These are phyloP conservation scores for Malus domestica DNA, from an alignment of 306 rosid species.

Conservation along the genomic window DNA sequence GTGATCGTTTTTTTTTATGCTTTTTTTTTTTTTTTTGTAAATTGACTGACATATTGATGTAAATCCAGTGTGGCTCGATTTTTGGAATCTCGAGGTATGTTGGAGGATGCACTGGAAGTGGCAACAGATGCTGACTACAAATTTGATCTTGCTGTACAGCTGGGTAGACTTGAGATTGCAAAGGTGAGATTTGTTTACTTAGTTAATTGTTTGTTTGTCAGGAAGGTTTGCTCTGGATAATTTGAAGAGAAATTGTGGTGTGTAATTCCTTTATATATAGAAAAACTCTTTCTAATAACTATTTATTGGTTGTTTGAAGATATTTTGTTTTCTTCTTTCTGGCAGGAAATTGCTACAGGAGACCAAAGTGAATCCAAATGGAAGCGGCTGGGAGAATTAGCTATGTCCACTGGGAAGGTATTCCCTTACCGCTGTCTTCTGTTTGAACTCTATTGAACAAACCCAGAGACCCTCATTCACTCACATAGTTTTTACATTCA, in stretches of 20 bases:
- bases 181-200: constrained; percentile 46
- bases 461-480: not conserved
- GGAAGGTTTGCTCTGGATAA: not conserved
- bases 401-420: constrained; percentile 93
- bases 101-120: constrained; percentile 90
- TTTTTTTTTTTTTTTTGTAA: not conserved
- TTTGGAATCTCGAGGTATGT: constrained; percentile 94
- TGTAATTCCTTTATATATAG: not conserved
- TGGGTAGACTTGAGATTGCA: constrained; percentile 89
- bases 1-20: not conserved
- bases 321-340: constrained; percentile 9
- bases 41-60: not conserved
- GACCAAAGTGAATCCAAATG: constrained; percentile 86
- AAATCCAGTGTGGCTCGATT: constrained; percentile 80
- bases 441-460: not conserved
- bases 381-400: constrained; percentile 93
- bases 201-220: not conserved
- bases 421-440: constrained; percentile 2
- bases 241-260: not conserved
- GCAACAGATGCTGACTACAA: constrained; percentile 95
- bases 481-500: not conserved
- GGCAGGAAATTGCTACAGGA: constrained; percentile 72
- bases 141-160: constrained; percentile 91
- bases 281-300: not conserved
- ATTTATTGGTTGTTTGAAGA: not conserved